Base-by-base conservation (phyloP, 2,329 filamentous ascomycete genomes). In the Scedosporium dehoogii region DNA sequence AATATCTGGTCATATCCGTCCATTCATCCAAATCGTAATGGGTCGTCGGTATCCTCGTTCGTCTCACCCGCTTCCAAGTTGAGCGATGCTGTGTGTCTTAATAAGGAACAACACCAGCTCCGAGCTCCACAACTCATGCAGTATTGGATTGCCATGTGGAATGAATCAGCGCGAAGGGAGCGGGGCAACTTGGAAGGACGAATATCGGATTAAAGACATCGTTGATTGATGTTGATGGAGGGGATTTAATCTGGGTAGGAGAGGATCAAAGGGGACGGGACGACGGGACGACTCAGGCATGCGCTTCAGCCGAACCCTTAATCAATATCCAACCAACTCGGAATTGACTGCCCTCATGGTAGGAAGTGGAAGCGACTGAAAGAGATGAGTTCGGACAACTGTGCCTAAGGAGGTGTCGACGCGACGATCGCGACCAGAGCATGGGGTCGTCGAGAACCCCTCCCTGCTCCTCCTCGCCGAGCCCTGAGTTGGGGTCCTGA, bases 241-340 rank as follows among this genome's bases (percentile, higher is more conserved):
- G 58, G 44, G 58, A 23, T 44, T 51, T 60, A 60, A 60, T 60
- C 44, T 60, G 12, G 42, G 25, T 23, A 18, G n/a, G n/a, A 59
- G 38, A 27, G 21, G 16, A 44, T 38, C 14, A 25, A 29, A 25
- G n/a, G 42, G 9, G 41, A 51, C 18, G 58, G 41, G 58, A 51
- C 21, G 23, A 29, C 42, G 42, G 58, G 41, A 60, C 46, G 58
- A 51, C 12, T 51, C 16, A 60, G 58, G 29, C 21, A n/a, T 18
- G 58, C 25, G 41, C 25, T 60, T 51, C 41, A 51, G 16, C 58
- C 42, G 58, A 48, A 18, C 25, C 58, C 41, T 60, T 51, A 60
- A 60, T 60, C 42, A 48, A 60, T 38, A 60, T 51, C 18, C 58
- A 48, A 51, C 58, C 16, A 16, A 18, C 46, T 48, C 6, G 21